Conservation (phyloP, 441 rosid genomes). For the Francoa sonchifolia region DNA sequence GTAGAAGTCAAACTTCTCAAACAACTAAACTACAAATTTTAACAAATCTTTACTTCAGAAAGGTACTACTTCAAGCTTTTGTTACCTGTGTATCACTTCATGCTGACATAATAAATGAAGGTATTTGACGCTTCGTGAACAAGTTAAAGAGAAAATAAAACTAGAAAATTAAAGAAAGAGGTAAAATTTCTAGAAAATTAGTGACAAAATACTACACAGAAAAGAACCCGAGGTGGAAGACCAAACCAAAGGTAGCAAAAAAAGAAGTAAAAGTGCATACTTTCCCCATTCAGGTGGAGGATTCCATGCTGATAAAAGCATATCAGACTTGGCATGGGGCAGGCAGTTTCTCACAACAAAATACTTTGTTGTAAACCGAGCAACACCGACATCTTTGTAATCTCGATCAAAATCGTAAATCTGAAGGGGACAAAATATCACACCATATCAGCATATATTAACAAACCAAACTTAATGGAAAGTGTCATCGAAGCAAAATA, state of each 20-base stretch:
- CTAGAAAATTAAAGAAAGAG: no score
- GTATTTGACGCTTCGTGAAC: no score
- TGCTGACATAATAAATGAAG: no score
- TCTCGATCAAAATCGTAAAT: conserved; percentile 94
- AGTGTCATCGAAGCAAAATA: conserved; percentile 4
- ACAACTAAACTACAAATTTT: no score
- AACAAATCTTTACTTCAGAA: no score
- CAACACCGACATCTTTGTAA: conserved; percentile 84
- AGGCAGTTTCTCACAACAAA: conserved; percentile 76
- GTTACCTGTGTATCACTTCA: no score
- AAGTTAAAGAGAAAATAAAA: no score
- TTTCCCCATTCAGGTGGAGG: conserved; percentile 98
- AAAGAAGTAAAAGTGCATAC: conserved; percentile 28
- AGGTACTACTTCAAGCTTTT: no score
- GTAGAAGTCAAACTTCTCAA: no score
- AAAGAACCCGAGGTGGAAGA: no score
- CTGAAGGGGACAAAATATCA: conserved; percentile 25
- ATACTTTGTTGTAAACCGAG: conserved; percentile 75
- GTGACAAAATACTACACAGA: no score
- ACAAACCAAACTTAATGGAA: conserved; percentile 5
- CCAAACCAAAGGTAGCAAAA: conserved; percentile 8
- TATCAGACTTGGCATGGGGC: conserved; percentile 73
- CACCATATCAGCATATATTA: conserved; percentile 10
- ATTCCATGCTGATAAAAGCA: conserved; percentile 92
- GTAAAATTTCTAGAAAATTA: no score